Percentiles rank a stretch among this genome's conserved stretches.
phyloP scores from a whole-genome alignment of 1,284 basidiomycete species.

The Rhodotorula glutinis region DNA sequence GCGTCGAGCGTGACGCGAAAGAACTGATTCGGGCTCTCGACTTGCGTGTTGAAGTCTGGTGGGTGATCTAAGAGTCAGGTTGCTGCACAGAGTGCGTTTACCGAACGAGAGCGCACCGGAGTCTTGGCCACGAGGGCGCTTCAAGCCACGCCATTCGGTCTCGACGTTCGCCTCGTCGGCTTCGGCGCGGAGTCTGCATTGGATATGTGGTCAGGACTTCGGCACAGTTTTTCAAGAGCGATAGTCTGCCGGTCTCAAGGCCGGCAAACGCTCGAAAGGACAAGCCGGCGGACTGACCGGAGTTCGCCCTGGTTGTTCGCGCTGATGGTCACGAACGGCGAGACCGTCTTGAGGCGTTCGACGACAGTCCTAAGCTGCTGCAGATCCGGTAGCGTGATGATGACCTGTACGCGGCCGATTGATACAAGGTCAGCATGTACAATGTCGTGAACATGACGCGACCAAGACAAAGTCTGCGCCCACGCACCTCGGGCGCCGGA shows the following conservation, averaged over 20 bases:
- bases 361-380: constrained; percentile 44
- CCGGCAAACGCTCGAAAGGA: not conserved
- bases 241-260: not conserved
- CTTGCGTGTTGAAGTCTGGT: constrained; percentile 7
- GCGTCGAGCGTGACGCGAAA: constrained; percentile 45
- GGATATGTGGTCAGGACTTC: no score
- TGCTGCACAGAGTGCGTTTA: not conserved
- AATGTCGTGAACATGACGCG: not conserved
- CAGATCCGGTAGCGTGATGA: constrained; percentile 45
- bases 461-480: no score
- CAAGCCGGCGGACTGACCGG: constrained; percentile 2
- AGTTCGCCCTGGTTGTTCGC: constrained; percentile 36
- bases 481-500: constrained; percentile 44
- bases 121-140: constrained; percentile 39
- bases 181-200: constrained; percentile 31
- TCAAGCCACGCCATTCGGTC: constrained; percentile 45
- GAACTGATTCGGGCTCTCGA: constrained; percentile 29
- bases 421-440: not conserved
- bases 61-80: not conserved
- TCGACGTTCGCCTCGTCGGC: constrained; percentile 43
- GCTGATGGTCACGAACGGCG: constrained; percentile 28
- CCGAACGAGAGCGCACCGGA: constrained; percentile 10
- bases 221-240: no score
- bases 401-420: constrained; percentile 27
- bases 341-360: constrained; percentile 46